A percentile compares a stretch with the other conserved stretches of the same genome.
Evolutionary conservation across 129 eudicot genomes (phyloP).

Genomic region (Gnaphalium uliginosum): DNA sequence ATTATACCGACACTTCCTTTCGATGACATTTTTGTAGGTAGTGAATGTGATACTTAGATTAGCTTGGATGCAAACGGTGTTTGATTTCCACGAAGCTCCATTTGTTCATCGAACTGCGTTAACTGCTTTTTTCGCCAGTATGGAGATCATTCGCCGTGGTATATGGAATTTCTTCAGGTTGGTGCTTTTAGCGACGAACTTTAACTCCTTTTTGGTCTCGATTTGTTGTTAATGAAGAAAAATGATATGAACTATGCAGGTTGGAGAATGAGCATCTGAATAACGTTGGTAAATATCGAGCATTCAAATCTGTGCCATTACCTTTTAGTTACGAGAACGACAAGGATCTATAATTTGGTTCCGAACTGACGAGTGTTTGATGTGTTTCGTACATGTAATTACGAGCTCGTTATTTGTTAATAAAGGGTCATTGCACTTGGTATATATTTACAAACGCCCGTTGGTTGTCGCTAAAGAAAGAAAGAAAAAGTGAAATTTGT

Average conservation of each 20-base stretch:
- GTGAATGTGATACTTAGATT: slow-evolving; percentile 50
- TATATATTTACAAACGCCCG: no score
- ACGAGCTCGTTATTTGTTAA: not conserved
- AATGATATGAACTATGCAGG: slow-evolving; percentile 23
- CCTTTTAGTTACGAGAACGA: slow-evolving; percentile 43
- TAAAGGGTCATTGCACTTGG: no score
- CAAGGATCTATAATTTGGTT: slow-evolving; percentile 2
- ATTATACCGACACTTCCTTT: not conserved
- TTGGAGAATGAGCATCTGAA: slow-evolving; percentile 65
- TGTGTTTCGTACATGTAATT: not conserved
- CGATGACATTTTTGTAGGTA: not conserved
- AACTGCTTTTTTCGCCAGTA: slow-evolving; percentile 45
- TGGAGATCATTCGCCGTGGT: slow-evolving; percentile 75
- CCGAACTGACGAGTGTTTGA: not conserved
- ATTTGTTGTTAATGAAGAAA: not conserved
- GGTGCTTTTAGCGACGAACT: not conserved
- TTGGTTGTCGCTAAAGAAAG: no score
- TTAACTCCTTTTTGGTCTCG: not conserved
- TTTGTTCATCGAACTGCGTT: slow-evolving; percentile 51
- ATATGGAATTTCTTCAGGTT: slow-evolving; percentile 79
- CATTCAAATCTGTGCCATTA: slow-evolving; percentile 58
- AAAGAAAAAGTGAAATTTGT: no score
- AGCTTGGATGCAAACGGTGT: slow-evolving; percentile 31
- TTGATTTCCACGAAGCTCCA: slow-evolving; percentile 51
- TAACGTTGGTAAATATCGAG: slow-evolving; percentile 62